phyloP scores from a whole-genome alignment of 1,139 yeast species.

The Yamadazyma diospyri region DNA sequence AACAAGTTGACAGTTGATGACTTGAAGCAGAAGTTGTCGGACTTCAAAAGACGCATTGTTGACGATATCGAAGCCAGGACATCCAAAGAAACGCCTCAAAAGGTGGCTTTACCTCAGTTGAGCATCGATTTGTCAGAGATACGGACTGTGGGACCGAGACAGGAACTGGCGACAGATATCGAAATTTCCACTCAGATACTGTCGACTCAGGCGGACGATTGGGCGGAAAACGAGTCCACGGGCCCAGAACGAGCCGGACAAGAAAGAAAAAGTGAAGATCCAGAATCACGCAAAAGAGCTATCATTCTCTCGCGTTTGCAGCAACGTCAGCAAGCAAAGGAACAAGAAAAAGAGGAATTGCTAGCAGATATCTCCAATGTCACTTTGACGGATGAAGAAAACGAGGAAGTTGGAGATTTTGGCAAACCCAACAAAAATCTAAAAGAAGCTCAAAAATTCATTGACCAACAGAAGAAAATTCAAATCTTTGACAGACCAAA shows the following conservation, averaged over 20 bases:
- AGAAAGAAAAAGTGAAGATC: not conserved
- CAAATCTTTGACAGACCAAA: constrained; percentile 23
- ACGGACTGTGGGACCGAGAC: constrained; percentile 1
- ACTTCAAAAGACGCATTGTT: constrained; percentile 8
- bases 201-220: too few relatives aligned
- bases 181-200: not conserved
- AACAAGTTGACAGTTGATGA: constrained; percentile 1
- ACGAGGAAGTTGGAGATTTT: constrained; percentile 26
- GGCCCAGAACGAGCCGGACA: too few relatives aligned
- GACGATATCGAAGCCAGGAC: not conserved
- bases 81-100: too few relatives aligned
- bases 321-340: constrained; percentile 23
- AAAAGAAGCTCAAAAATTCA: constrained; percentile 32
- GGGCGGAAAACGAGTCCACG: too few relatives aligned
- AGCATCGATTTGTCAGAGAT: constrained; percentile 26
- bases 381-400: constrained; percentile 42
- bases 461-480: constrained; percentile 35
- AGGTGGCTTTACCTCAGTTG: constrained; percentile 23
- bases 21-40: not conserved
- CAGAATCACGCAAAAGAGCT: constrained; percentile 4
- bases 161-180: not conserved
- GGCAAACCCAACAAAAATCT: constrained; percentile 25
- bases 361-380: constrained; percentile 27
- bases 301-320: constrained; percentile 12
- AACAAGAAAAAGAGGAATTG: constrained; percentile 8